These are phyloP conservation scores for Vaccinium myrtillus DNA, from an alignment of 148 eudicot species.

Conservation along the genomic window DNA sequence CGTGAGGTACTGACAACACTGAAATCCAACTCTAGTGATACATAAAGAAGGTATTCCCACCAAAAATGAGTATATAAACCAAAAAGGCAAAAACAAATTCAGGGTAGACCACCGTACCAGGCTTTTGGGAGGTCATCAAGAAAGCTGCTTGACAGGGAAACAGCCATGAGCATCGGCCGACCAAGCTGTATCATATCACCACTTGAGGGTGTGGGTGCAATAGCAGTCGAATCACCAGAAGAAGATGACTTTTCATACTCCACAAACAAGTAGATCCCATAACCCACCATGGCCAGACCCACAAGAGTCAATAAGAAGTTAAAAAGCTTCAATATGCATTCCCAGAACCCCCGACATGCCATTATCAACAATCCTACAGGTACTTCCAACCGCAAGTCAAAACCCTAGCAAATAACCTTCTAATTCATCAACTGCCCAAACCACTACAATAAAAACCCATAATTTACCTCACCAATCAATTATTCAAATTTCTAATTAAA, in stretches of 20 bases:
- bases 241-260: conserved; percentile 49
- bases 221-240: conserved; percentile 39
- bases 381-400: neutral
- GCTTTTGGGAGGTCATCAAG: conserved; percentile 75
- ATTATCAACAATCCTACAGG: conserved; percentile 34
- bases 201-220: conserved; percentile 35
- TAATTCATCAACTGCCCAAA: conserved; percentile 2
- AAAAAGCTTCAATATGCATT: conserved; percentile 75
- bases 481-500: neutral
- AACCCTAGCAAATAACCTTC: conserved; percentile 8
- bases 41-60: neutral
- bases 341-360: conserved; percentile 88
- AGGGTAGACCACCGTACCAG: conserved; percentile 47
- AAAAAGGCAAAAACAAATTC: neutral
- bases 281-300: conserved; percentile 85
- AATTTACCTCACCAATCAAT: neutral
- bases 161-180: conserved; percentile 73
- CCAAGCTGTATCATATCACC: conserved; percentile 62
- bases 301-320: conserved; percentile 74
- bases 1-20: neutral
- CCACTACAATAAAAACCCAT: conserved; percentile 3
- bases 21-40: neutral
- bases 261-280: conserved; percentile 90
- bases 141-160: conserved; percentile 55
- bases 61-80: neutral